Base-by-base conservation (phyloP, 352 stramenopile genomes). In the Pythium phragmitis region DNA sequence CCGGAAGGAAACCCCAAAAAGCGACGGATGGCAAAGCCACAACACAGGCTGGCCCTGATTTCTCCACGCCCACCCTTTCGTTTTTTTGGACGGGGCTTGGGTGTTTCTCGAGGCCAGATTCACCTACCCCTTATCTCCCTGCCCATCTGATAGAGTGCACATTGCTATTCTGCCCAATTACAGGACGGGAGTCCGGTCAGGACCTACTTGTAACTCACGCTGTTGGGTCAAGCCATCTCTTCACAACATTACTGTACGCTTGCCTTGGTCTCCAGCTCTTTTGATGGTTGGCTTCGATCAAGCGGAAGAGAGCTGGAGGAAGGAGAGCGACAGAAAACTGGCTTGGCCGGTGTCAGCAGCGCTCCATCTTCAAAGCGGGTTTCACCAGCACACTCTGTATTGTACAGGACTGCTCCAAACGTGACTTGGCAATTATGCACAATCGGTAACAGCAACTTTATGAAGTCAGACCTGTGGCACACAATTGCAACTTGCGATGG, bases 121-220 rank as follows among this genome's bases (percentile, higher is more conserved):
- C 47, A 52, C 58, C 58, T 65, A 65, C 36, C 58, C 58, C 58
- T 58, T 65, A 45, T 54, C n/a, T 63, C 46, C 47, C 14, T 58
- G 58, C 3, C 11, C 34, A 39, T 46, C 39, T 46, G 17, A 21
- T 19, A n/a, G n/a, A 14, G n/a, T 19, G 9, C n/a, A 7, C 2
- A 11, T 14, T 13, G 7, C 3, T 1, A 11, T 34, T 30, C 5
- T 33, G 34, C 7, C 57, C 57, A 57, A 57, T 64, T 23, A 50
- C 1, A 21, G 30, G 4, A 34, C 42, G 19, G 21, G 21, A 21
- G 21, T 21, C 21, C 21, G 21, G 21, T 21, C 21, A 21, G 21
- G 21, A 21, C 28, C 57, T 7, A 39, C 57, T 54, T 57, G 41
- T 52, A 42, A 60, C 23, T 52, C 45, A 63, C 57, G n/a, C 42